These are phyloP conservation scores for Capronia americana DNA, from an alignment of 2,329 filamentous ascomycete genomes.

Conservation along the genomic window DNA sequence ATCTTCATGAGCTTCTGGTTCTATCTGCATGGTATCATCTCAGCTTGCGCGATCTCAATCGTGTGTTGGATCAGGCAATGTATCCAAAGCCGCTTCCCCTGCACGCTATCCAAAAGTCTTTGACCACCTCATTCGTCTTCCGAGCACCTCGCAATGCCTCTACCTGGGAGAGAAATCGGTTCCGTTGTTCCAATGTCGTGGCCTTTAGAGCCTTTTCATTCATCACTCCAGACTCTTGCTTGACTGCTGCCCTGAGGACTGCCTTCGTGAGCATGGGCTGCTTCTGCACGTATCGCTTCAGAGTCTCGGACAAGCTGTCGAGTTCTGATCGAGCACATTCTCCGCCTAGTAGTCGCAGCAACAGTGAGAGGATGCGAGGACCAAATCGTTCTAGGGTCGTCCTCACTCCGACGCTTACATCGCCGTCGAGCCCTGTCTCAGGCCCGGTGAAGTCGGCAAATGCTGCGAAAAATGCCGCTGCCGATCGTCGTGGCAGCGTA, in stretches of 20 bases:
- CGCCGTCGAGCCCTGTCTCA: constrained; percentile 16
- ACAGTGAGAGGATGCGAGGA: constrained; percentile 47
- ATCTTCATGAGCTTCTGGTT: not conserved
- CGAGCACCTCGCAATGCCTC: constrained; percentile 48
- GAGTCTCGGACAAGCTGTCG: constrained; percentile 49
- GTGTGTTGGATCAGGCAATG: constrained; percentile 19
- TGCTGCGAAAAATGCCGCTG: constrained; percentile 52
- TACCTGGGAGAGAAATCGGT: constrained; percentile 51
- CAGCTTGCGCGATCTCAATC: not conserved
- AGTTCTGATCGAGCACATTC: constrained; percentile 54
- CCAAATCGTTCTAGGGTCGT: constrained; percentile 43
- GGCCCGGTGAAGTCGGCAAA: constrained; percentile 44
- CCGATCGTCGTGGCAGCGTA: constrained; percentile 55
- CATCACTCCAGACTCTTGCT: constrained; percentile 41
- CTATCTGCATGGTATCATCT: not conserved
- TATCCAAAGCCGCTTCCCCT: constrained; percentile 45
- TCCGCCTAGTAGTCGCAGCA: constrained; percentile 51
- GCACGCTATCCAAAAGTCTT: constrained; percentile 53
- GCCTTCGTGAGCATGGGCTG: constrained; percentile 49
- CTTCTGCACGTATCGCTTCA: constrained; percentile 51
- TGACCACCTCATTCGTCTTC: constrained; percentile 49
- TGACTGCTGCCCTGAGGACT: constrained; percentile 47
- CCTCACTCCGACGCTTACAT: constrained; percentile 28
- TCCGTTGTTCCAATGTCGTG: constrained; percentile 47
- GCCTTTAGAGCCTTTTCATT: constrained; percentile 34